A percentile compares a stretch with the other conserved stretches of the same genome.
Conservation (phyloP, 768 basidiomycete species). For the Tricholoma terreum region DNA sequence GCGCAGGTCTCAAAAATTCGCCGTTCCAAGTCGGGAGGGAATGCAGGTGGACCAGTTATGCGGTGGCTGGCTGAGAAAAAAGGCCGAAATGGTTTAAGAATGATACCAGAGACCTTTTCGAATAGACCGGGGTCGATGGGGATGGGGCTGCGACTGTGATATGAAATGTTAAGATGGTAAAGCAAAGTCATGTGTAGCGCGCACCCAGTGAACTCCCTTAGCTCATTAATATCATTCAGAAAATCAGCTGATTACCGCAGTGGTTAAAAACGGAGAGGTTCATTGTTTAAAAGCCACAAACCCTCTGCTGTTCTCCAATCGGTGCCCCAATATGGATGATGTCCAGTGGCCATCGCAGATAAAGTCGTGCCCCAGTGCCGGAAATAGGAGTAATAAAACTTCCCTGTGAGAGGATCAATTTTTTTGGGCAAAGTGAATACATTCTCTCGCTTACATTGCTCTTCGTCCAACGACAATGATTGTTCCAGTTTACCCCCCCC, state of each 20-base stretch:
- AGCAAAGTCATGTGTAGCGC: no score
- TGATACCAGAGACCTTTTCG: no score
- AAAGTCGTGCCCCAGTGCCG: not conserved
- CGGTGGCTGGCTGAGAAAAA: not conserved
- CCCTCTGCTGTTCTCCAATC: not conserved
- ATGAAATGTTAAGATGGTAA: no score
- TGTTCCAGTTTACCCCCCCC: not conserved
- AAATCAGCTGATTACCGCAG: not conserved
- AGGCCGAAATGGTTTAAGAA: not conserved
- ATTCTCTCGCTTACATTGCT: not conserved
- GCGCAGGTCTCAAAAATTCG: not conserved
- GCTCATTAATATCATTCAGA: not conserved
- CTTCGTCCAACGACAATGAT: not conserved
- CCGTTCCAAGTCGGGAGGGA: not conserved
- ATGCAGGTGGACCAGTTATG: not conserved
- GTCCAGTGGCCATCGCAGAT: not conserved
- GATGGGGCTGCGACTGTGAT: no score
- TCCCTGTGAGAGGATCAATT: not conserved
- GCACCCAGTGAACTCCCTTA: not conserved
- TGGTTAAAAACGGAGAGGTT: not conserved
- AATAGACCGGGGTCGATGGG: no score
- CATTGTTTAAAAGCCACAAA: not conserved
- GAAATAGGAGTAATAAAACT: not conserved
- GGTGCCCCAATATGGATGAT: not conserved
- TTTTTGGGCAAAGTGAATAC: not conserved